These are phyloP conservation scores for Sphagnurus paluster DNA, from an alignment of 1,284 basidiomycete genomes.

Conservation along the genomic window DNA sequence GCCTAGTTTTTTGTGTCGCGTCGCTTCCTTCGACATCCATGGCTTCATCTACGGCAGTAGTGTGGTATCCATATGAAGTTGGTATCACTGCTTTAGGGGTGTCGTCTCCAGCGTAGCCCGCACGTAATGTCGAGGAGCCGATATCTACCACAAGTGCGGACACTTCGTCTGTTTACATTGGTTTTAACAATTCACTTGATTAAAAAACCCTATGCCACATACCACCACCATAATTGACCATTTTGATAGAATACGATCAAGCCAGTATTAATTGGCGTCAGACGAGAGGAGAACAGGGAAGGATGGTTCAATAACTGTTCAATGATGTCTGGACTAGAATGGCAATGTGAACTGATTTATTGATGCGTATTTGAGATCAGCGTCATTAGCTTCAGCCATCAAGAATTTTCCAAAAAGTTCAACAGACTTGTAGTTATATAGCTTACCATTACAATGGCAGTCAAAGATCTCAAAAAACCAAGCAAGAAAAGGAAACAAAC, in stretches of 20 bases:
- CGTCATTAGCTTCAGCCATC: conserved; percentile 13
- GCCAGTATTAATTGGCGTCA: neutral
- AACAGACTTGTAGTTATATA: neutral
- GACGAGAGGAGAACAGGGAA: too few species aligned
- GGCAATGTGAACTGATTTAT: conserved; percentile 16
- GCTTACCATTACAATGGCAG: conserved; percentile 39
- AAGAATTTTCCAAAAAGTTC: conserved; percentile 15
- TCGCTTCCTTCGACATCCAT: conserved; percentile 50
- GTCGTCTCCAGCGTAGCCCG: conserved; percentile 97
- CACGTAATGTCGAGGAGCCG: conserved; percentile 86
- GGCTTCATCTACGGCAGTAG: conserved; percentile 49
- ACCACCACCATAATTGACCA: conserved; percentile 79
- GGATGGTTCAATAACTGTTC: neutral
- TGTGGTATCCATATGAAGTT: conserved; percentile 83
- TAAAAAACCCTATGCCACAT: conserved; percentile 21
- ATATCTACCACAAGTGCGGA: conserved; percentile 96
- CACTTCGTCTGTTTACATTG: conserved; percentile 72
- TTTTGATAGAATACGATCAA: conserved; percentile 23
- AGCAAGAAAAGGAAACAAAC: conserved; percentile 61
- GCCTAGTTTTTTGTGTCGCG: conserved; percentile 36
- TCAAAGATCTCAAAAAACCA: conserved; percentile 29
- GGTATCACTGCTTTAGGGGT: conserved; percentile 92
- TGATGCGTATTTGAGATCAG: conserved; percentile 24
- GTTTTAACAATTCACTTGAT: neutral
- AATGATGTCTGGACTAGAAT: neutral